Conservation (phyloP, 345 rosid genomes). For the Lagerstroemia speciosa region DNA sequence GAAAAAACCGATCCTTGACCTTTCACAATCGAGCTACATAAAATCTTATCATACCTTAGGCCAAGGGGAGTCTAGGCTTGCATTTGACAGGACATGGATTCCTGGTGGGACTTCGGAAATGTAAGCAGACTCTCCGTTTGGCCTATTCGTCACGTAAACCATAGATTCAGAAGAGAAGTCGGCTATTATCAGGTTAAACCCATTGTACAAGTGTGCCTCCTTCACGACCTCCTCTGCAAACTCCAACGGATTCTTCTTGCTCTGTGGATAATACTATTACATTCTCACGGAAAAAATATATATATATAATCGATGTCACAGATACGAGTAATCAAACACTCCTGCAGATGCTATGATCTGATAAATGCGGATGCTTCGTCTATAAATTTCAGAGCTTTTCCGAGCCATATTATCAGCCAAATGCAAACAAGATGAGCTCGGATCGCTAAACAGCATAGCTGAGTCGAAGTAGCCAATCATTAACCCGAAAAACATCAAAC, state of each 20-base stretch:
- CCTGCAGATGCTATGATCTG: background rate
- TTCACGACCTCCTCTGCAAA: constrained; percentile 47
- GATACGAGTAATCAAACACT: background rate
- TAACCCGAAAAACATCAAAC: background rate
- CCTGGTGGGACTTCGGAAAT: constrained; percentile 58
- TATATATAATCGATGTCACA: background rate
- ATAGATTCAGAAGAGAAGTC: constrained; percentile 47
- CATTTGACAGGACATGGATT: constrained; percentile 65
- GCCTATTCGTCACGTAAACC: constrained; percentile 69
- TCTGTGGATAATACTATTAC: constrained; percentile 18
- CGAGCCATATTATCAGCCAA: no score
- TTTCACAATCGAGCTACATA: background rate
- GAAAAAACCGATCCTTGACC: background rate
- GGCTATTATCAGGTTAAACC: constrained; percentile 60
- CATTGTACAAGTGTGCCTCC: constrained; percentile 42
- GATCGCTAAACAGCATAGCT: no score
- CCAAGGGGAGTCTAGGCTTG: constrained; percentile 77
- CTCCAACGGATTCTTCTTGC: constrained; percentile 47
- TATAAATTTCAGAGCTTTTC: no score
- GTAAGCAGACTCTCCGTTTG: constrained; percentile 16
- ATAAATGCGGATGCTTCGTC: no score
- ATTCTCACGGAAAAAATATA: background rate
- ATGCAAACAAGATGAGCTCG: no score
- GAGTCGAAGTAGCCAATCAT: background rate
- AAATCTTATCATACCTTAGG: constrained; percentile 41